Base-by-base conservation (phyloP, 2,329 filamentous ascomycete genomes). In the Teratosphaeria pseudoeucalypti region DNA sequence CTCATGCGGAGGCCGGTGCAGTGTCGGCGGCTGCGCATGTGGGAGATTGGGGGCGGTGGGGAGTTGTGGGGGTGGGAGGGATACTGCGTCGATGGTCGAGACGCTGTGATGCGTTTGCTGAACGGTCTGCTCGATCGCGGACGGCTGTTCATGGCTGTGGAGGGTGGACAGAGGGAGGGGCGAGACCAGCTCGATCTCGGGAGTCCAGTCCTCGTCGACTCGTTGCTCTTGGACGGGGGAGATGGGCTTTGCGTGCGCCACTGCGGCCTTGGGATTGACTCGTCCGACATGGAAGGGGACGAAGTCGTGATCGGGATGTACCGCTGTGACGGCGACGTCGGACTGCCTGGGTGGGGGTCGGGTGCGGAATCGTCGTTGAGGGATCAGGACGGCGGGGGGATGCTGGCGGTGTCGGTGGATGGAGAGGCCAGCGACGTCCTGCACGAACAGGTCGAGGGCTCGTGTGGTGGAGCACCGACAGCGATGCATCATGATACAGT, bases 111-210 rank as follows among this genome's bases (percentile, higher is more conserved):
- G 10, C 19, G 27, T 26, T 3, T 29, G 23, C 10, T 23, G 32
- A 4, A 34, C 23, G 14, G 27, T 1, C 10, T 55, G 27, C 37
- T 9, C 37, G 39, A 54, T 14, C 11, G 34, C n/a, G 32, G 52
- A 14, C 29, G 12, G 23, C 29, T 19, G 29, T 16, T 6, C 23
- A 29, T 43, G 5, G 19, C 27, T 39, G 16, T 14, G 23, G 14
- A 4, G 34, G 9, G 12, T 12, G 19, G 27, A 39, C n/a, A 19
- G 19, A 14, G 34, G 39, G 16, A 26, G 37, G 23, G 37, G 43
- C 47, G 53, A 56, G 19, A 55, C 19, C n/a, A 63, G 39, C 54
- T 63, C 57, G n/a, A 63, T 54, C 43, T 60, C 62, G 1, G 62
- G 58, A 43, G 55, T 32, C 62, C 62, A 63, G 9, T 59, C 60